Conservation (phyloP, 192 early-diverging fungal genomes). For the Rhizophlyctis rosea region DNA sequence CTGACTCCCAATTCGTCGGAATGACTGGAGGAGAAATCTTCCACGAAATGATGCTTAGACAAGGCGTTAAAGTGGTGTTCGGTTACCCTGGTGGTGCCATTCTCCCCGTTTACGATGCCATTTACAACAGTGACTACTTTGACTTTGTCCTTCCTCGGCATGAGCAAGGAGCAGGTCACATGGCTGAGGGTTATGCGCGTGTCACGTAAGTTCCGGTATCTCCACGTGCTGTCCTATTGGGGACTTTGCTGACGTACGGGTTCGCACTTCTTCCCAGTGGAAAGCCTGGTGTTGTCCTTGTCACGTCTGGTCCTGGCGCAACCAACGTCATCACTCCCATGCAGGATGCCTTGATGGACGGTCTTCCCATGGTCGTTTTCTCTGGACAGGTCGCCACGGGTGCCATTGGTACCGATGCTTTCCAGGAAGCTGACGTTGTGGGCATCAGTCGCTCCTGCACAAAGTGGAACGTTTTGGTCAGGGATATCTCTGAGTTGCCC, state of each 20-base stretch:
- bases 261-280: slow-evolving; percentile 61
- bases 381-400: slow-evolving; percentile 90
- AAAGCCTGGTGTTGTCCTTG: slow-evolving; percentile 73
- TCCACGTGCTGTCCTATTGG: slow-evolving; percentile 24
- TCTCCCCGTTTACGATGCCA: slow-evolving; percentile 97
- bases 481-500: slow-evolving; percentile 92
- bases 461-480: slow-evolving; percentile 99
- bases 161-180: slow-evolving; percentile 98
- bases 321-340: slow-evolving; percentile 97
- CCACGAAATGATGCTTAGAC: slow-evolving; percentile 97
- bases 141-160: slow-evolving; percentile 95
- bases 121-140: slow-evolving; percentile 93
- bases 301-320: slow-evolving; percentile 95
- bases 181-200: slow-evolving; percentile 96
- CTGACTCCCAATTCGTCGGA: slow-evolving; percentile 71
- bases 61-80: slow-evolving; percentile 91
- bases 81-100: slow-evolving; percentile 99
- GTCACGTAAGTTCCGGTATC: slow-evolving; percentile 56
- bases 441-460: slow-evolving; percentile 95
- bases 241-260: too few species aligned
- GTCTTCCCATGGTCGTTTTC: slow-evolving; percentile 93
- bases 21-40: slow-evolving; percentile 98
- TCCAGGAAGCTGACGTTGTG: slow-evolving; percentile 98
- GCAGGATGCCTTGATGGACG: slow-evolving; percentile 95
- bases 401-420: slow-evolving; percentile 92